Conservation (phyloP, 75 land plant genomes). For the Gnetum montanum region DNA sequence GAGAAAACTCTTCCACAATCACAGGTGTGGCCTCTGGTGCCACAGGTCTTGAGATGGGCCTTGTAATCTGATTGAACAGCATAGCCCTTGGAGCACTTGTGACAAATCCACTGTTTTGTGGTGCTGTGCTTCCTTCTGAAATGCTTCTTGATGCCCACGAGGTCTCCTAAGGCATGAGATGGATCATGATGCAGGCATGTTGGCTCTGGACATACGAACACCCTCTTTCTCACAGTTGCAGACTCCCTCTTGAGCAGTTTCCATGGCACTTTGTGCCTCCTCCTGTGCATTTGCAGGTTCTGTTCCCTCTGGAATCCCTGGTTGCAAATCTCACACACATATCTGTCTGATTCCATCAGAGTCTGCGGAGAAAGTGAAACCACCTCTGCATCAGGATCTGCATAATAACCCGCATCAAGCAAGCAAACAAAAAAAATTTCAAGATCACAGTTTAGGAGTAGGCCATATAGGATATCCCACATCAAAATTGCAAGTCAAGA, state of each 20-base stretch:
- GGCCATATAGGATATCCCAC: too few species aligned
- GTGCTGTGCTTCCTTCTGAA: slow-evolving; percentile 83
- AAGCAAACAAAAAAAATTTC: too few species aligned
- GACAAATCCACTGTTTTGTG: slow-evolving; percentile 88
- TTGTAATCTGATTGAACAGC: slow-evolving; percentile 98
- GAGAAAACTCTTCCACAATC: slow-evolving; percentile 98
- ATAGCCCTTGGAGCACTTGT: slow-evolving; percentile 81
- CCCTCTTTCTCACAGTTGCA: slow-evolving; percentile 54
- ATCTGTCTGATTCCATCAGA: slow-evolving; percentile 84
- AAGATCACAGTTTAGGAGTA: too few species aligned
- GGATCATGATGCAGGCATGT: slow-evolving; percentile 94
- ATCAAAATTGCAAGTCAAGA: too few species aligned
- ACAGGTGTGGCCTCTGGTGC: slow-evolving; percentile 95
- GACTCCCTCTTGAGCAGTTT: slow-evolving; percentile 74
- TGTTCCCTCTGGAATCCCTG: slow-evolving; percentile 96
- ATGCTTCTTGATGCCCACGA: slow-evolving; percentile 97
- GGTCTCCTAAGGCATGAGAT: slow-evolving; percentile 91
- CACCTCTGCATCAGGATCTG: slow-evolving; percentile 97
- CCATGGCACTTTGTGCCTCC: slow-evolving; percentile 97
- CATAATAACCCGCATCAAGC: neutral
- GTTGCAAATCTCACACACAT: slow-evolving; percentile 93
- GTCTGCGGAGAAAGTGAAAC: slow-evolving; percentile 81
- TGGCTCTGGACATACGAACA: slow-evolving; percentile 91
- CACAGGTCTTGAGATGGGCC: slow-evolving; percentile 96
- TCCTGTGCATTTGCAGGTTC: slow-evolving; percentile 93